Percentiles rank a stretch among this genome's conserved stretches.
These are phyloP conservation scores for Balamuthia mandrillaris DNA, from an alignment of 208 protist genomes.

Conservation along the genomic window DNA sequence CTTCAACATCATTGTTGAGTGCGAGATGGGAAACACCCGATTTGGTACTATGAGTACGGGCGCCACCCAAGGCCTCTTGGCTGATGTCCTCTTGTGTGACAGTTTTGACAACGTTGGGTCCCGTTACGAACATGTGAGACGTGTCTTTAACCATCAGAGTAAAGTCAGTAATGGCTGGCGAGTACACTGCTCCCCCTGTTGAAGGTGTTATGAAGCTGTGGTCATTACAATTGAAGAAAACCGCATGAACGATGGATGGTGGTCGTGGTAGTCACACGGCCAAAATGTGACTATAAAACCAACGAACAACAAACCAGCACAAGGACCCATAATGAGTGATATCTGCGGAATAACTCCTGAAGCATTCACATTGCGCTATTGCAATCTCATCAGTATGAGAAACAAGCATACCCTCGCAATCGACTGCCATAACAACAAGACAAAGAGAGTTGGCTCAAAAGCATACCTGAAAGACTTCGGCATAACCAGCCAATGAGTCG, in stretches of 20 bases:
- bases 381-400: background rate
- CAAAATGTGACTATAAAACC: background rate
- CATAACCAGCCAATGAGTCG: slow-evolving; percentile 89
- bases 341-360: slow-evolving; percentile 94
- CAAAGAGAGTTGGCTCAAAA: background rate
- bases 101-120: slow-evolving; percentile 92
- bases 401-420: background rate
- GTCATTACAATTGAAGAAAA: background rate
- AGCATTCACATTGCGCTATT: slow-evolving; percentile 85
- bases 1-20: slow-evolving; percentile 88
- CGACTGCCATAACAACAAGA: too few species aligned
- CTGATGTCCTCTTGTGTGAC: slow-evolving; percentile 86
- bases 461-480: slow-evolving; percentile 82
- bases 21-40: slow-evolving; percentile 81
- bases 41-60: slow-evolving; percentile 80
- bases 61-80: slow-evolving; percentile 87
- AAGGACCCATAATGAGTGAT: slow-evolving; percentile 92
- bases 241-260: too few species aligned
- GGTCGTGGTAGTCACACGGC: too few species aligned
- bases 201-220: background rate
- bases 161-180: slow-evolving; percentile 94
- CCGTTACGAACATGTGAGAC: slow-evolving; percentile 96
- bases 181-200: slow-evolving; percentile 76
- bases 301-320: slow-evolving; percentile 69
- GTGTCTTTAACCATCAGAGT: slow-evolving; percentile 93